Conservation (phyloP, 148 eudicot species). For the Rhododendron kiyosumense region DNA sequence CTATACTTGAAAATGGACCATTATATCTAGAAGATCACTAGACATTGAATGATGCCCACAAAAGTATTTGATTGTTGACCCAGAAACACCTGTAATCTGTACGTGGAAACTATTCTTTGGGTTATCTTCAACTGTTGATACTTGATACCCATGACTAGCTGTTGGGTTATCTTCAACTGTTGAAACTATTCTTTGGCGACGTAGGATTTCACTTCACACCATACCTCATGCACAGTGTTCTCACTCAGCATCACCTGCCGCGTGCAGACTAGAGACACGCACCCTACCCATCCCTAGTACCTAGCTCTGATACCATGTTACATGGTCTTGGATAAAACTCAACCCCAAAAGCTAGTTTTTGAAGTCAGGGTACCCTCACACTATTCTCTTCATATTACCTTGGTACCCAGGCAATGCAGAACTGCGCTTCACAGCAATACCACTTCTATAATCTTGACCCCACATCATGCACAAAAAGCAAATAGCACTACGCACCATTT, state of each 20-base stretch:
- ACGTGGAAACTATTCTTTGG: background rate
- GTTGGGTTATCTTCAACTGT: too few relatives aligned
- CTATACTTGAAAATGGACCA: background rate
- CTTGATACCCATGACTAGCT: too few relatives aligned
- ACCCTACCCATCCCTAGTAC: background rate
- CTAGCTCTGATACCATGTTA: background rate
- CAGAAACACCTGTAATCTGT: background rate
- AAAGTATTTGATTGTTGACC: conserved; percentile 6
- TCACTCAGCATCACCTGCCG: background rate
- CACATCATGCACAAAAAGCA: background rate
- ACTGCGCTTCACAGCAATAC: background rate
- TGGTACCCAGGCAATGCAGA: background rate
- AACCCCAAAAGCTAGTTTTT: background rate
- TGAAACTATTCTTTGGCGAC: background rate
- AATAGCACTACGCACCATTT: background rate
- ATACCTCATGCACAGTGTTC: background rate
- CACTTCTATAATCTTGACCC: background rate
- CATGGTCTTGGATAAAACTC: background rate
- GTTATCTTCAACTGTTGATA: background rate
- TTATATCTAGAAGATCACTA: background rate
- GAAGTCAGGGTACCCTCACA: background rate
- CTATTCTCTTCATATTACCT: too few relatives aligned
- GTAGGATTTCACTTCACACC: too few relatives aligned
- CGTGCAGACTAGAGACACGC: background rate
- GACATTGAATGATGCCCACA: background rate